Evolutionary conservation across 352 stramenopile genomes (phyloP), one percentile per base, ranked within the genome.

Genomic region (Pythium pyrilobum): DNA sequence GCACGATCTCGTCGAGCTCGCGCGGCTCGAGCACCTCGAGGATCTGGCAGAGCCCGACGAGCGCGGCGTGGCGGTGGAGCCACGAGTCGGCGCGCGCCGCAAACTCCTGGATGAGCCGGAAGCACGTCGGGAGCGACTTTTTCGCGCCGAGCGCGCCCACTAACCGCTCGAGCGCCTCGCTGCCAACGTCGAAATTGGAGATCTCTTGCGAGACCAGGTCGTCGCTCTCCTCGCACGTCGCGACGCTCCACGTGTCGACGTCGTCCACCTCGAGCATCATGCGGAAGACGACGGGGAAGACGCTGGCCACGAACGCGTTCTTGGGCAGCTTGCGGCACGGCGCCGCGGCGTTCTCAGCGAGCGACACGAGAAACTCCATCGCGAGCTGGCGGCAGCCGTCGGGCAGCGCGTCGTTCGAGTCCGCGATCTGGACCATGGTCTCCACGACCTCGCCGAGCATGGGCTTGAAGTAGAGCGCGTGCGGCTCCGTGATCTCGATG

Each of bases 111-210:
- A 94, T 89, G 32, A 92, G 65, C 20, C 62, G 57, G 61, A 94
- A 92, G 45, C 79, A 92, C 29, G 69, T 87, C 3, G 83, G 73
- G 3, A 94, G 66, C 43, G 81, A 88, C 39, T 83, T 83, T 27
- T 83, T 83, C 9, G 80, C 66, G 4, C 80, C 80, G 15, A 94
- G 65, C 1, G 80, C 79, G 0, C 60, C 67, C 0, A 88, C 81
- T 20, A 94, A 60, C 9, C 83, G 66, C 55, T 94, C 78, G 23
- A 94, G 62, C 1, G 83, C 83, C 20, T 94, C 83, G 5, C 81
- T 87, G 13, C 83, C 83, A 7, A 94, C 83, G 64, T 94, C 81
- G 70, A 94, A 89, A 58, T 94, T 92, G 37, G 79, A 91, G 50
- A 92, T 91, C 42, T 92, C 81, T 32, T 89, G 66, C 4, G 80